Conservation (phyloP, 352 stramenopile species). For the Phytopythium litorale region DNA sequence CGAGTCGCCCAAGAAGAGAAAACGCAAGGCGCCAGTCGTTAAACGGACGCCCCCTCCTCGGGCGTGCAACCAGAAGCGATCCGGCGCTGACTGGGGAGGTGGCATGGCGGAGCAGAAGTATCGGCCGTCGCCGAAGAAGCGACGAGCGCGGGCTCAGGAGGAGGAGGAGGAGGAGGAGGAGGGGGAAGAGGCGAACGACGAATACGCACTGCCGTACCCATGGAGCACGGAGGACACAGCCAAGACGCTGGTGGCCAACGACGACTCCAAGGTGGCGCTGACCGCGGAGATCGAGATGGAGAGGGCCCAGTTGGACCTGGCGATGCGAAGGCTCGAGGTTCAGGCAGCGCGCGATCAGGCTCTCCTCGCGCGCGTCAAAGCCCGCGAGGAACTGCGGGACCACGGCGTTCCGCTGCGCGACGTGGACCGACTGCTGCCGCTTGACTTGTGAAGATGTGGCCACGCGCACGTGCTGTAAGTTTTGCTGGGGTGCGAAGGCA, state of each 20-base stretch:
- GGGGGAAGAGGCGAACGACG: background rate
- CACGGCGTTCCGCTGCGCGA: conserved; percentile 22
- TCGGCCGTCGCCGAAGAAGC: conserved; percentile 1
- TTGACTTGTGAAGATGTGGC: conserved; percentile 10
- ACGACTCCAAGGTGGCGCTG: conserved; percentile 14
- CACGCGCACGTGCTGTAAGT: background rate
- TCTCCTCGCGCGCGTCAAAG: conserved; percentile 22
- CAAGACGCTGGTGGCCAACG: conserved; percentile 15
- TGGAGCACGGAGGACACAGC: conserved; percentile 17
- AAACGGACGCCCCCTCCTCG: background rate
- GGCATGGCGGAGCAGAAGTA: background rate
- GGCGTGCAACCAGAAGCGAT: background rate
- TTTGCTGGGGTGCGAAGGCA: background rate
- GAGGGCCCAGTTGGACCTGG: conserved; percentile 26
- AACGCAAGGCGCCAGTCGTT: background rate
- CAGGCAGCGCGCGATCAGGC: conserved; percentile 29
- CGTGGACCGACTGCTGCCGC: conserved; percentile 25
- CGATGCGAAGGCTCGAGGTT: conserved; percentile 22
- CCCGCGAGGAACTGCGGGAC: conserved; percentile 21
- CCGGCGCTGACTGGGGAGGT: background rate
- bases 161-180: background rate
- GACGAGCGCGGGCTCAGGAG: background rate
- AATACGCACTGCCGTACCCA: background rate
- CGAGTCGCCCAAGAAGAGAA: conserved; percentile 1
- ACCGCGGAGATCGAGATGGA: conserved; percentile 25